Evolutionary conservation across 257 asterid genomes (phyloP), one percentile per base, ranked within the genome.

Genomic region (Gentiana dahurica): DNA sequence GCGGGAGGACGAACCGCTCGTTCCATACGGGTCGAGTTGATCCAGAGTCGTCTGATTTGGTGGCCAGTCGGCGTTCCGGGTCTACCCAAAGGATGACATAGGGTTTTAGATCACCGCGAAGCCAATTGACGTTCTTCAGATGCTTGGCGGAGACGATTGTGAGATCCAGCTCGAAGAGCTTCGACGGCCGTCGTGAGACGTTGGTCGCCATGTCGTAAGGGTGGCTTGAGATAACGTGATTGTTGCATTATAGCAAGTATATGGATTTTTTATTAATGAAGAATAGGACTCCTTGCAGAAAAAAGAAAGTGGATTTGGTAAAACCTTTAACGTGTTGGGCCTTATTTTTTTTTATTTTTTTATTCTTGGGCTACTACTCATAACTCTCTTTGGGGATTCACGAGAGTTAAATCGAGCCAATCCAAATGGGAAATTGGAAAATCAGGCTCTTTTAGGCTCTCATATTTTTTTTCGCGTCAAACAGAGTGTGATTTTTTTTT

Each of bases 121-220:
- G 80, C 97, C 97, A 88, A 68, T 83, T 88, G 6, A 88, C 97
- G 76, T 88, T 88, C 78, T 88, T 88, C 37, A 88, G 75, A 73
- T 88, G 86, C 63, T 85, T 88, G 2, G 91, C 97, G 63, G 93
- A 82, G 78, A 88, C 79, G 75, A 88, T 58, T 3, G 85, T 79
- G 11, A 81, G 67, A 5, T 82, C 96, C 11, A 83, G 80, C 60
- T 85, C 94, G 77, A 69, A 74, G 60, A 64, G 68, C 32, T 81
- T 85, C 44, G 74, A 55, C 15, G 79, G 77, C 49, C 74, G 83
- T 8, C 76, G 82, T 8, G 70, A 32, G 57, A 46, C 37, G 53
- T 66, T 64, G 53, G 68, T 64, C 32, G 85, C 70, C 83, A 71
- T 79, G 64, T 60, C 33, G 54, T 51, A 55, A 34, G 12, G 65